Base-by-base conservation (phyloP, 2,329 filamentous ascomycete species). In the Dothideomycetes sp. region DNA sequence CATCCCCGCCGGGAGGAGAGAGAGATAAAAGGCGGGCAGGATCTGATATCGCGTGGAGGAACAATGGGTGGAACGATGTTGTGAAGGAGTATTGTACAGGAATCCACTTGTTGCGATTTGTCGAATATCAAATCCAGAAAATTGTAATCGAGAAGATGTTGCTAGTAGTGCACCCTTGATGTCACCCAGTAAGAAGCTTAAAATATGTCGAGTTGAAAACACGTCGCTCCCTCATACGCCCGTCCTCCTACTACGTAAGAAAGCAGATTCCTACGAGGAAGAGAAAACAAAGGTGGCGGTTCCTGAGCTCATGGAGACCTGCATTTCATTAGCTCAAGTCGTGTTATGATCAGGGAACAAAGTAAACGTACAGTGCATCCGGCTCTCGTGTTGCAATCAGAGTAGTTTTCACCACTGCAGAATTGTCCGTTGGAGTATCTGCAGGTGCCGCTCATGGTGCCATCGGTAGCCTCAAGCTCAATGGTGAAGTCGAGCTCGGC, bases 321-420 rank as follows among this genome's bases (percentile, higher is more conserved):
- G 40, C n/a, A 27, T 7, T 7, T 27, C 22, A 27, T 27, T 12
- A 27, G 22, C 22, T n/a, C n/a, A n/a, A 34, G 38, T 18, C n/a
- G 35, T 19, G 17, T 34, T 17, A 32, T 17, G 37, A 33, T 19
- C 22, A 27, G 12, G 22, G 22, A 27, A 27, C 22, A 27, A 27
- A 12, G 18, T 3, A 12, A 44, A 74, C 83, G 73, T 78, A 91
- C 85, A 37, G 86, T 94, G 76, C 86, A 94, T 44, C 86, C 85
- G 46, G 64, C 69, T 44, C 62, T 56, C 18, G 50, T 44, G 48
- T 72, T 72, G 47, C 69, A 71, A 27, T 64, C 59, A 12, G 54
- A 56, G 43, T 63, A 67, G 41, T 65, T 63, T 19, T 56, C 57
- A 17, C 60, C 66, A 43, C 64, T 61, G 52, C 69, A 73, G 66